A percentile compares a stretch with the other conserved stretches of the same genome.
phyloP scores from a whole-genome alignment of 2,329 filamentous ascomycete genomes.

The Xylaria sp. region DNA sequence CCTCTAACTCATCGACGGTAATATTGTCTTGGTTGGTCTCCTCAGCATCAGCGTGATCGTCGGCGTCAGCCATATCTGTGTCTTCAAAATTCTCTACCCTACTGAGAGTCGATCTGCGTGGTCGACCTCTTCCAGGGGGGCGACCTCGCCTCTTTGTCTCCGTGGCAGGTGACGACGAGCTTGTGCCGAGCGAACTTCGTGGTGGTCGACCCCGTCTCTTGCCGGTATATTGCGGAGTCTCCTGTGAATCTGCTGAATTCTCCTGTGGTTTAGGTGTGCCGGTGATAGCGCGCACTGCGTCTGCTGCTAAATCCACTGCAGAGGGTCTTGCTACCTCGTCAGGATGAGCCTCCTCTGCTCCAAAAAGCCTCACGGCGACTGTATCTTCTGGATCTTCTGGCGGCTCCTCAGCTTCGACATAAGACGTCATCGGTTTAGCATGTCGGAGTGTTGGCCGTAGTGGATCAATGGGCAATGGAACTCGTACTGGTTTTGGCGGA shows the following conservation, averaged over 20 bases:
- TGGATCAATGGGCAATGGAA: conserved; percentile 53
- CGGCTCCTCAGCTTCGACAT: conserved; percentile 61
- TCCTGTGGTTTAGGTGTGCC: conserved; percentile 35
- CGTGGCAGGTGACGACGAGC: conserved; percentile 31
- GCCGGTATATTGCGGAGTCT: conserved; percentile 41
- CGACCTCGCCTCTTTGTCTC: conserved; percentile 36
- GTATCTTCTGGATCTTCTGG: conserved; percentile 58
- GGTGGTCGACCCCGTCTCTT: conserved; percentile 49
- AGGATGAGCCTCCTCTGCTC: conserved; percentile 33
- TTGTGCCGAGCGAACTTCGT: conserved; percentile 41
- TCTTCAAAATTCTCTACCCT: conserved; percentile 40
- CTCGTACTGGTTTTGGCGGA: conserved; percentile 38
- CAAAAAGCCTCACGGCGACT: conserved; percentile 42
- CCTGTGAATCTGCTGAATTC: conserved; percentile 9
- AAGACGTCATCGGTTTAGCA: conserved; percentile 63
- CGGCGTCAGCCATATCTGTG: conserved; percentile 32
- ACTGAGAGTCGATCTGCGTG: conserved; percentile 47
- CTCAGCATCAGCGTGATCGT: conserved; percentile 35
- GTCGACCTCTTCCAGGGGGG: conserved; percentile 37
- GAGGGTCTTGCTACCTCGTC: conserved; percentile 38
- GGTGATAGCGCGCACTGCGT: conserved; percentile 50
- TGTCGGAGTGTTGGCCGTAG: conserved; percentile 63
- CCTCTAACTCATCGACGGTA: conserved; percentile 51
- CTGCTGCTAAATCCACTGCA: conserved; percentile 57
- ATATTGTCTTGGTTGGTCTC: conserved; percentile 37